Percentiles rank a stretch among this genome's conserved stretches.
Evolutionary conservation across 2,329 filamentous ascomycete species (phyloP).

Genomic region (Berkeleyomyces basicola): DNA sequence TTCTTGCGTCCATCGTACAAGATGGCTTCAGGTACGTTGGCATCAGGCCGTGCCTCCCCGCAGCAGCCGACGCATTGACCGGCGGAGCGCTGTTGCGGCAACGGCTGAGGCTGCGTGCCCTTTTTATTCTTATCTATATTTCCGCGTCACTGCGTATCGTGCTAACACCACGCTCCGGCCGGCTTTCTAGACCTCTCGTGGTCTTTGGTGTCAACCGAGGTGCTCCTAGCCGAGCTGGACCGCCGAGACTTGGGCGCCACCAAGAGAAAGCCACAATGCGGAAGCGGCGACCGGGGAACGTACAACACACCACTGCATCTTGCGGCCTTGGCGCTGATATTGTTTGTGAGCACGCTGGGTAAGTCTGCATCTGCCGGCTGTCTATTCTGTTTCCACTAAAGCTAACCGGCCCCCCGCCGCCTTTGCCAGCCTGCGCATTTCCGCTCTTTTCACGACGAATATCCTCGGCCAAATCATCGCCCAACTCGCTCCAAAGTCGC

Average conservation of each 20-base stretch:
- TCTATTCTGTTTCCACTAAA: background rate
- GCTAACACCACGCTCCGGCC: background rate
- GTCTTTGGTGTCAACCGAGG: conserved; percentile 34
- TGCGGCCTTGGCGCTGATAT: conserved; percentile 49
- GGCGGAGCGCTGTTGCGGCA: background rate
- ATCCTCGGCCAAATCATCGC: conserved; percentile 18
- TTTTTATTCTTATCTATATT: background rate
- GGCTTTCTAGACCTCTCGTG: conserved; percentile 19
- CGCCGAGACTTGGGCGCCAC: conserved; percentile 24
- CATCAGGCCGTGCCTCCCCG: background rate
- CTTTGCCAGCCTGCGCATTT: conserved; percentile 41
- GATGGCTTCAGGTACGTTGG: background rate
- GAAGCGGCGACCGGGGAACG: conserved; percentile 30
- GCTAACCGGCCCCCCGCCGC: background rate
- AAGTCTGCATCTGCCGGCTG: conserved; percentile 16
- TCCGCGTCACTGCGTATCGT: background rate
- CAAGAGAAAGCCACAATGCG: conserved; percentile 32
- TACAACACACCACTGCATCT: conserved; percentile 55
- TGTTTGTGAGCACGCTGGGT: conserved; percentile 43
- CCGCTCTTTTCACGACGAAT: conserved; percentile 44
- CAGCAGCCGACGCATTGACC: background rate
- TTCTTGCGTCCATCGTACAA: background rate
- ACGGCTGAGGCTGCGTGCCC: background rate
- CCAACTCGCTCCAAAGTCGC: conserved; percentile 27
- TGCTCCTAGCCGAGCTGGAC: conserved; percentile 36